Percentiles rank a stretch among this genome's conserved stretches.
Evolutionary conservation across 805 yeast species (phyloP).

Genomic region (Saturnispora saitoi): DNA sequence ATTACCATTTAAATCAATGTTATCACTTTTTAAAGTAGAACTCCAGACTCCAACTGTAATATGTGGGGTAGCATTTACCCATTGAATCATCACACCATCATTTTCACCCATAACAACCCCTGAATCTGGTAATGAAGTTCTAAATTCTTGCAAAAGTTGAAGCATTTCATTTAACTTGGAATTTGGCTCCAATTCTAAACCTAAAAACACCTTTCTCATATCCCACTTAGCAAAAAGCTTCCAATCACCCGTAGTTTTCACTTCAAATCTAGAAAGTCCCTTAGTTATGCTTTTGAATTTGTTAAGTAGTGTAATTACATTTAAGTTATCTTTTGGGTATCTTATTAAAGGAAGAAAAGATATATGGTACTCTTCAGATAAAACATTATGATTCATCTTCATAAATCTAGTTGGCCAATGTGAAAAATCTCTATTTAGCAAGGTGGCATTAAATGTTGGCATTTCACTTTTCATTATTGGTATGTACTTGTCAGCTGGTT

Average conservation of each 20-base stretch:
- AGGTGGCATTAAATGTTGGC: slow-evolving; percentile 4
- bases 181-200: slow-evolving; percentile 2
- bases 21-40: neutral
- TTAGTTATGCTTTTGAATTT: neutral
- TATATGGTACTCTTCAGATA: slow-evolving; percentile 11
- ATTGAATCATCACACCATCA: slow-evolving; percentile 10
- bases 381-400: neutral
- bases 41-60: slow-evolving; percentile 16
- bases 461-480: slow-evolving; percentile 1
- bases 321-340: slow-evolving; percentile 11
- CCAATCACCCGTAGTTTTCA: slow-evolving; percentile 2
- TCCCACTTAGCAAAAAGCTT: slow-evolving; percentile 7
- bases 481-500: slow-evolving; percentile 1
- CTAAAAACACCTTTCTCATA: slow-evolving; percentile 6
- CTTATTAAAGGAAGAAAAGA: slow-evolving; percentile 22
- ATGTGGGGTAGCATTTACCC: slow-evolving; percentile 13
- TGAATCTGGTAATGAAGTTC: slow-evolving; percentile 8
- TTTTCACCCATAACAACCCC: slow-evolving; percentile 19
- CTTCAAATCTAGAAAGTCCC: neutral
- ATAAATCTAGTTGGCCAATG: slow-evolving; percentile 21
- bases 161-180: neutral
- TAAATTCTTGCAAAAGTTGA: neutral
- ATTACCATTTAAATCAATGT: neutral
- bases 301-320: neutral
- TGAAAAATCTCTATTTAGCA: slow-evolving; percentile 1